Percentiles rank a stretch among this genome's conserved stretches.
Evolutionary conservation across 495 filamentous ascomycete species (phyloP).

Genomic region (Penicillium arizonense): DNA sequence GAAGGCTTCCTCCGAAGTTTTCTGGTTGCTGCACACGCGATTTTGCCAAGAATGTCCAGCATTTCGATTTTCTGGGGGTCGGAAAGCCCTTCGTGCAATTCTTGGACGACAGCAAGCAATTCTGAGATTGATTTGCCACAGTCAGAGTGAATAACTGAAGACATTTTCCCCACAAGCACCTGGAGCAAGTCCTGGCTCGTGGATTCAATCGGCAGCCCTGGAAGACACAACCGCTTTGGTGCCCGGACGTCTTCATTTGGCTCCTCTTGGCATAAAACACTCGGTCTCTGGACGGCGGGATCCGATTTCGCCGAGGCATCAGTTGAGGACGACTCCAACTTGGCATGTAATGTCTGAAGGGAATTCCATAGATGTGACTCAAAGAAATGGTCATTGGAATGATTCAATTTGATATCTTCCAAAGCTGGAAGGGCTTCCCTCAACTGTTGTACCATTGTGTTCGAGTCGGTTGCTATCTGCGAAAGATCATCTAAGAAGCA

Average conservation of each 20-base stretch:
- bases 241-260: constrained; percentile 13
- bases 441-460: constrained; percentile 9
- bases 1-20: constrained; percentile 14
- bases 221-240: constrained; percentile 29
- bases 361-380: constrained; percentile 27
- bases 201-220: not conserved
- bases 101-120: constrained; percentile 21
- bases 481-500: constrained; percentile 24
- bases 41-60: constrained; percentile 34
- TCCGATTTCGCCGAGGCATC: not conserved
- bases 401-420: constrained; percentile 16
- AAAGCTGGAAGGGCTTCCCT: constrained; percentile 26
- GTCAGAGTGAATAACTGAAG: constrained; percentile 18
- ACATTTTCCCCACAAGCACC: constrained; percentile 17
- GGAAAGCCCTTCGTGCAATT: constrained; percentile 20
- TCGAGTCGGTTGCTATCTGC: constrained; percentile 9
- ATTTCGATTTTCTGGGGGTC: constrained; percentile 33
- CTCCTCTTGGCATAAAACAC: constrained; percentile 2
- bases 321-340: not conserved
- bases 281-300: constrained; percentile 8
- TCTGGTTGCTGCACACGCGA: constrained; percentile 45
- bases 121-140: constrained; percentile 18
- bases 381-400: constrained; percentile 9
- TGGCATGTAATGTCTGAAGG: constrained; percentile 14
- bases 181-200: constrained; percentile 10